Evolutionary conservation across 352 stramenopile species (phyloP).

Genomic region (Blastocystis sp.): DNA sequence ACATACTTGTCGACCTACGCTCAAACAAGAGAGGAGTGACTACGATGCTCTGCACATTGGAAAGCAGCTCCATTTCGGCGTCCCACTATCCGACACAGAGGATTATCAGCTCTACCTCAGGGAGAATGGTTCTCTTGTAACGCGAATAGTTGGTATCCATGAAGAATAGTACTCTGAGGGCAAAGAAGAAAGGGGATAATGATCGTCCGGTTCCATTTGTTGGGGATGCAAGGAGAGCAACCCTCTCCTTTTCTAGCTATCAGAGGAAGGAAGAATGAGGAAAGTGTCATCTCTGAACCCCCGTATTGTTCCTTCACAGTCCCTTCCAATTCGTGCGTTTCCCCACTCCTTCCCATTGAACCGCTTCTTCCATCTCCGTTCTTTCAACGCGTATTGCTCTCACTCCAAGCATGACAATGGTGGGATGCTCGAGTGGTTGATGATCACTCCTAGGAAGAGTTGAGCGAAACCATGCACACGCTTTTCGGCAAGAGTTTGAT

Average conservation of each 20-base stretch:
- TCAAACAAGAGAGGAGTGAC: not conserved
- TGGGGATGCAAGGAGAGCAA: too few species aligned
- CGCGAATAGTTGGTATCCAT: not conserved
- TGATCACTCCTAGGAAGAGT: not conserved
- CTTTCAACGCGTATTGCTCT: too few species aligned
- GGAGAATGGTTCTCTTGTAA: not conserved
- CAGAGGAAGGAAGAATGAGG: too few species aligned
- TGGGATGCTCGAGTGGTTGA: too few species aligned
- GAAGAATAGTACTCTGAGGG: not conserved
- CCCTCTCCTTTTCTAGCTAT: too few species aligned
- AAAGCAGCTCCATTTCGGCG: not conserved
- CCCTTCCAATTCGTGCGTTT: too few species aligned
- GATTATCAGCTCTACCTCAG: not conserved
- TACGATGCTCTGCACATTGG: conserved; percentile 57
- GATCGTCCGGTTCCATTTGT: too few species aligned
- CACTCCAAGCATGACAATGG: too few species aligned
- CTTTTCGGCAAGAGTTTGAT: conserved; percentile 20
- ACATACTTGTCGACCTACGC: conserved; percentile 37
- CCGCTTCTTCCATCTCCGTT: too few species aligned
- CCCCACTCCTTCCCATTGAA: too few species aligned
- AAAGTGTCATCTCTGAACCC: too few species aligned
- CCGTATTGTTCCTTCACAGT: too few species aligned
- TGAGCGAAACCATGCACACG: not conserved
- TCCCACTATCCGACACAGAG: conserved; percentile 18
- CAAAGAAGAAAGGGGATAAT: not conserved